Evolutionary conservation across 2,329 filamentous ascomycete species (phyloP).

Genomic region (Apiospora phragmitis): DNA sequence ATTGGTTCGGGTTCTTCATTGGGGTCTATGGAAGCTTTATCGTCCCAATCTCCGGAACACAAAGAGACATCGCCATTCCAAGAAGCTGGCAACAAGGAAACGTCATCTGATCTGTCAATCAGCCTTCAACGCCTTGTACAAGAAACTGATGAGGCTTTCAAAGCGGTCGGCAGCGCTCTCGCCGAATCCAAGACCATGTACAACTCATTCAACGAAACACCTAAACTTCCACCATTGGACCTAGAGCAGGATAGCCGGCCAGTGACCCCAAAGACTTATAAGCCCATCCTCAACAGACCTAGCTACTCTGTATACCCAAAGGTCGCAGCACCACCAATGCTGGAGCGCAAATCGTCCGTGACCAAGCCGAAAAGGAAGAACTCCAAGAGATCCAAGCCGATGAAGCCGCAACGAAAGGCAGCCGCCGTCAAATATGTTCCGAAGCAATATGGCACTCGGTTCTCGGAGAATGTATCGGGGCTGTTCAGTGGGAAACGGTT

Average conservation of each 20-base stretch:
- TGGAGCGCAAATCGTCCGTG: slow-evolving; percentile 31
- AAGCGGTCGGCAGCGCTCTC: slow-evolving; percentile 43
- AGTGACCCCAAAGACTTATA: background rate
- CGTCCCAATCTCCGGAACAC: slow-evolving; percentile 25
- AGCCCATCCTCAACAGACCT: slow-evolving; percentile 15
- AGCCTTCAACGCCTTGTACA: slow-evolving; percentile 47
- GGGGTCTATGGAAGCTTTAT: slow-evolving; percentile 31
- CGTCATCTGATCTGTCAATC: slow-evolving; percentile 33
- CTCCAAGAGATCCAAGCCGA: slow-evolving; percentile 38
- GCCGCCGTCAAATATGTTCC: slow-evolving; percentile 23
- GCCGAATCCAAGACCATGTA: slow-evolving; percentile 35
- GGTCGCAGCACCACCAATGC: slow-evolving; percentile 22
- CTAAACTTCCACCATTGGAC: slow-evolving; percentile 28
- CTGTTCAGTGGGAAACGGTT: slow-evolving; percentile 57
- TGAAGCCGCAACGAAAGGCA: slow-evolving; percentile 28
- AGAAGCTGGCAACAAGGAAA: slow-evolving; percentile 18
- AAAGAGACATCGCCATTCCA: slow-evolving; percentile 23
- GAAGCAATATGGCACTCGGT: slow-evolving; percentile 41
- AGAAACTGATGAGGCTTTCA: slow-evolving; percentile 53
- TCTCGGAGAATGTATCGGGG: slow-evolving; percentile 59
- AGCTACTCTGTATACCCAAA: slow-evolving; percentile 22
- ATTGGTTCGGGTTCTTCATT: slow-evolving; percentile 22
- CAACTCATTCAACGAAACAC: slow-evolving; percentile 27
- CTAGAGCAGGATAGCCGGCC: background rate
- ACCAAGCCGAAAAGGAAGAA: slow-evolving; percentile 41